Base-by-base conservation (phyloP, 1,284 basidiomycete genomes). In the Cryptococcus wingfieldii region DNA sequence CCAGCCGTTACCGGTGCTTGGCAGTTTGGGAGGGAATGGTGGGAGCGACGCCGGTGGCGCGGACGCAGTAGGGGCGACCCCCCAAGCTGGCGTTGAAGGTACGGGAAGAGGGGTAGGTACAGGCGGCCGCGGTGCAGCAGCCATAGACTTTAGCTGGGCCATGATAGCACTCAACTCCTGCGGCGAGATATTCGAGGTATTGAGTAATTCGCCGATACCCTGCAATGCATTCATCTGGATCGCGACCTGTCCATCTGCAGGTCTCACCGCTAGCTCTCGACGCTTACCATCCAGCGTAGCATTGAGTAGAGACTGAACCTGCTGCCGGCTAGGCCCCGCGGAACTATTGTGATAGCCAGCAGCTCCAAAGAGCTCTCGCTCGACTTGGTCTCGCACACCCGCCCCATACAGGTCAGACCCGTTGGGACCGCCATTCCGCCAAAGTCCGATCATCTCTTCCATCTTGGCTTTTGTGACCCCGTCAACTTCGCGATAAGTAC, bases 361-460 rank as follows among this genome's bases (percentile, higher is more conserved):
- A 1, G 70, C 63, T 9, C 74, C 74, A 48, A 72, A 70, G 10
- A 76, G 69, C 7, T 66, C 65, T 16, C 64, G 55, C 59, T 76
- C 72, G 38, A 75, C 65, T 28, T 63, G 56, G 50, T 70, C 68
- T 50, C 69, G 64, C 13, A 75, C 63, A 6, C 49, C 58, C 0
- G 59, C 37, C 1, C 71, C 68, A 49, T 76, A 97, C 2, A 97
- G 79, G 69, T 92, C 88, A 56, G 83, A 83, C n/a, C 87, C 84
- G 47, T 81, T 81, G 2, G 87, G 86, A 10, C 87, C 86, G 38
- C 89, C 89, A 37, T 85, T 88, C 34, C 91, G 83, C 93, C 93
- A 97, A 9, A 93, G 92, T 39, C 89, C 78, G 18, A 96, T 83
- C 85, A 97, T 90, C 75, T 97, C 93, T 70, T 94, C 90, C 88